Base-by-base conservation (phyloP, 1,284 basidiomycete genomes). In the Chalciporus sp. region DNA sequence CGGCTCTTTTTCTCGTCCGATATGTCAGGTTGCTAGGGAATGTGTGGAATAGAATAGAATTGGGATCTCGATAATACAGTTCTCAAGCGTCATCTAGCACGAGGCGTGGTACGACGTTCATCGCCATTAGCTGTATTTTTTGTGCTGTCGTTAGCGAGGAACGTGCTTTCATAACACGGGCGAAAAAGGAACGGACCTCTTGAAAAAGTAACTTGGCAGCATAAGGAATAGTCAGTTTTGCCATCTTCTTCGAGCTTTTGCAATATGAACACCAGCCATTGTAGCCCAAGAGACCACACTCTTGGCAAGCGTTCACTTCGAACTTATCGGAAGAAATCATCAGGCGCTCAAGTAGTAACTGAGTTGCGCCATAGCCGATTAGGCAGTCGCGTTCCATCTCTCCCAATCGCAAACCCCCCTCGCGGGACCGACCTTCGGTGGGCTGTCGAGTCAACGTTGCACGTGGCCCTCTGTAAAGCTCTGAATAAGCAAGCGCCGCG, bases 381-480 rank as follows among this genome's bases (percentile, higher is more conserved):
- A 95, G 77, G 71, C 94, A 99, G 73, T 99, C 97, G 48, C 97
- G 88, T 70, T 99, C 97, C 97, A 99, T 99, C 76, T 99, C 97
- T 55, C 97, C 97, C 16, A 99, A 80, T 54, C 97, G 92, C 59
- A 99, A 77, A 59, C 97, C 97, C 67, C 97, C 97, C 73, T 99
- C 97, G 56, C 97, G 86, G 45, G 94, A 97, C 53, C 97, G 87
- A 74, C 97, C 97, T 75, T 99, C 97, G 1, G 97, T 99, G 1
- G 97, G 97, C 73, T 99, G 97, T 29, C 97, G 88, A 2, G 97
- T 99, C 47, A 99, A 77, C 14, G 95, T 96, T 6, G 97, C 97
- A 63, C 95, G 88, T 39, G 97, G 97, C 20, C 97, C 97, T 62
- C 93, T 92, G 71, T 56, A 49, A 52, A 52, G 43, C 29, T 45